Evolutionary conservation across 1,139 yeast species (phyloP), one percentile per base, ranked within the genome.

Genomic region (Geotrichum bryndzae): DNA sequence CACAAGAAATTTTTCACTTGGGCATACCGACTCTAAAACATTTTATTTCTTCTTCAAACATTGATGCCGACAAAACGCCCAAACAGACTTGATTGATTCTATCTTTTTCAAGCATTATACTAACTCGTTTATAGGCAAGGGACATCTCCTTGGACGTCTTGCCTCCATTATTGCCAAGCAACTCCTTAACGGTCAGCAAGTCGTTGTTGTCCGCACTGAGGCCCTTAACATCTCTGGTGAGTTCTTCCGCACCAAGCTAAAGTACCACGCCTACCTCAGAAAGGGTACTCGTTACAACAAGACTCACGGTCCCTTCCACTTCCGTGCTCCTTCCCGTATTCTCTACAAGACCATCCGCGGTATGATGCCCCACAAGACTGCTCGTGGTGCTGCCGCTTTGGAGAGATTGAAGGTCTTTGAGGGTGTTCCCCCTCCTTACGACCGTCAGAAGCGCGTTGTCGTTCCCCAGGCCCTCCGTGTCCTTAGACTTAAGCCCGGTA

Each of bases 391-490:
- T 85, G 98, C 99, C 79, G 99, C 99, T 77, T 83, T 94, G 79
- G 98, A 92, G 85, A 91, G 97, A 85, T 90, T 94, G 77, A 91
- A 94, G 95, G 98, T 94, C 75, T 94, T 90, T 77, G 99, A 94
- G 84, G 99, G 99, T 87, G 87, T 95, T 70, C 99, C 99, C 82
- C 94, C 98, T 71, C 99, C 99, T 82, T 94, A 89, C 83, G 99
- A 94, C 94, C 91, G 88, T 85, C 89, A 90, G 91, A 92, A 94
- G 96, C 90, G 97, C 82, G 97, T 92, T 79, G 99, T 94, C 74
- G 99, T 94, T 77, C 99, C 99, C 80, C 97, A 91, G 85, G 99
- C 99, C 78, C 87, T 94, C 79, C 92, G 99, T 85, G 97, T 95
- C 74, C 86, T 94, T 81, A 91, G 99, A 88, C 89, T 94, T 83